Conservation (phyloP, 805 yeast species). For the Candida ficus region DNA sequence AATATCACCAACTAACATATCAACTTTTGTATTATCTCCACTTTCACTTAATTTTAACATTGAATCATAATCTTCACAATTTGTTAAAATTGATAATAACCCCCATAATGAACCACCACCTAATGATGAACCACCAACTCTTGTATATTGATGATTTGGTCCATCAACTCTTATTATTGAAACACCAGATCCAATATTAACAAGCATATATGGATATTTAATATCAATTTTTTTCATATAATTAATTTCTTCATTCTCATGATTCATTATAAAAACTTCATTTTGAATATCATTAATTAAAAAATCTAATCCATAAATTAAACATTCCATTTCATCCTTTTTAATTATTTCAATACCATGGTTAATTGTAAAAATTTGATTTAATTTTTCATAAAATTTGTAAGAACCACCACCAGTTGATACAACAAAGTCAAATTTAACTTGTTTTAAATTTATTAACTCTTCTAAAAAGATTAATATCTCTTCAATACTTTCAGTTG, state of each 20-base stretch:
- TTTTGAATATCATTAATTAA: constrained; percentile 85
- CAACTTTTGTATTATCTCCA: constrained; percentile 93
- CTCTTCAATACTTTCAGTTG: constrained; percentile 57
- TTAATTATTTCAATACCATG: constrained; percentile 31
- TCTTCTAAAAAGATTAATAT: constrained; percentile 49
- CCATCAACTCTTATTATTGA: constrained; percentile 92
- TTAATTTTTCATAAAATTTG: constrained; percentile 68
- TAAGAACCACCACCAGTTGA: constrained; percentile 98
- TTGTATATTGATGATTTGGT: constrained; percentile 56
- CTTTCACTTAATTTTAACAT: constrained; percentile 86
- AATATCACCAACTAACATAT: constrained; percentile 92
- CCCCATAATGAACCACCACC: constrained; percentile 99
- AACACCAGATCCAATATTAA: constrained; percentile 95
- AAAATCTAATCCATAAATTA: constrained; percentile 86
- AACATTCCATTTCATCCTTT: constrained; percentile 92
- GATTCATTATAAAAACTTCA: constrained; percentile 76
- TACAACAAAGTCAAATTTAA: constrained; percentile 49
- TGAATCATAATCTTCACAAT: constrained; percentile 84
- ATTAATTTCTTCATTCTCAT: constrained; percentile 30
- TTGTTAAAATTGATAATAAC: constrained; percentile 75
- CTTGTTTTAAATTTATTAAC: constrained; percentile 37
- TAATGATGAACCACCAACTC: constrained; percentile 93
- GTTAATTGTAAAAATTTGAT: constrained; percentile 9
- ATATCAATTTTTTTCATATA: constrained; percentile 18
- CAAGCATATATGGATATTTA: constrained; percentile 80